phyloP scores from a whole-genome alignment of 768 basidiomycete genomes.

The Pulveroboletus sp. region DNA sequence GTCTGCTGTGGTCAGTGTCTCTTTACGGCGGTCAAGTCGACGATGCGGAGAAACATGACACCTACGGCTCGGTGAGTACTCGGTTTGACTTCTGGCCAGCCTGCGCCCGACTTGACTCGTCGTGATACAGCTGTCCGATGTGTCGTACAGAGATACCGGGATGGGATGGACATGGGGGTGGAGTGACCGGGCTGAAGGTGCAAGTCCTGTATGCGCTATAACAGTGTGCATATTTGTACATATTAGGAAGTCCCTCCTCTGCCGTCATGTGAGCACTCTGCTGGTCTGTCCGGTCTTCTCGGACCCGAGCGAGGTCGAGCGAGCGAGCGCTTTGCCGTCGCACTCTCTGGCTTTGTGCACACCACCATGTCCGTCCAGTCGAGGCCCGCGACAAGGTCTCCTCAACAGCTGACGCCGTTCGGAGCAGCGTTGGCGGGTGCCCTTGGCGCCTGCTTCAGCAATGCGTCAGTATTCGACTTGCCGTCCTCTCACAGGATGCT shows the following conservation, averaged over 20 bases:
- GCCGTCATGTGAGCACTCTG: constrained; percentile 9
- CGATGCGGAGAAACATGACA: constrained; percentile 45
- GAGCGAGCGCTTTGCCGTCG: not conserved
- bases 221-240: constrained; percentile 10
- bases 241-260: constrained; percentile 14
- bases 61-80: constrained; percentile 37
- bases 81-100: not conserved
- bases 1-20: constrained; percentile 74
- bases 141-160: constrained; percentile 62
- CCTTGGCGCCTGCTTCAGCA: constrained; percentile 87
- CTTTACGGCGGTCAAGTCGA: constrained; percentile 65
- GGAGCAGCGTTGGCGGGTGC: constrained; percentile 91
- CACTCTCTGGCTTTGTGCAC: not conserved
- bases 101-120: not conserved
- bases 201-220: constrained; percentile 28
- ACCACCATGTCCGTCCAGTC: constrained; percentile 36
- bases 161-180: constrained; percentile 69
- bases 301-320: too few relatives aligned
- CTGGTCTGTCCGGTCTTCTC: not conserved
- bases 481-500: constrained; percentile 7
- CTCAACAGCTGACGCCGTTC: constrained; percentile 71
- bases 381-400: constrained; percentile 47
- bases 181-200: constrained; percentile 57
- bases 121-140: constrained; percentile 52
- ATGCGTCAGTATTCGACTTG: constrained; percentile 59